Evolutionary conservation across 331 rosid genomes (phyloP).

Genomic region (Malus hybrid): DNA sequence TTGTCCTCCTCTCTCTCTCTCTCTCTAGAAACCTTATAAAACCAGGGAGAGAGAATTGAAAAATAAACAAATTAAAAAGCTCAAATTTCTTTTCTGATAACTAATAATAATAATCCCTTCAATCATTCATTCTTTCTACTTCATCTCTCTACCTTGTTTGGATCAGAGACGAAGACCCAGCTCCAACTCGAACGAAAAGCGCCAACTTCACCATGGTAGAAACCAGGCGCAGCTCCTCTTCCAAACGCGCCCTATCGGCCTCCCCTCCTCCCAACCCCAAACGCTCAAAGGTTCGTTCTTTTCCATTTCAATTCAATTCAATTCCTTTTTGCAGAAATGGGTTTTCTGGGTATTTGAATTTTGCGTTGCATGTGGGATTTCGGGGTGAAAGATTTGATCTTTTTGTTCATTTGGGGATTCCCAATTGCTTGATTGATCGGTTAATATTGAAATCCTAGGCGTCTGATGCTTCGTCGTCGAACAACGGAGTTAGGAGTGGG

Average conservation of each 20-base stretch:
- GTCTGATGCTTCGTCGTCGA: conserved; percentile 60
- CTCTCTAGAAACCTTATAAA: conserved; percentile 1
- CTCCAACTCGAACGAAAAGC: background rate
- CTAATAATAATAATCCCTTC: background rate
- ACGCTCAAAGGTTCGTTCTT: conserved; percentile 65
- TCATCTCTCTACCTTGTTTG: conserved; percentile 16
- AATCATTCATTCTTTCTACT: background rate
- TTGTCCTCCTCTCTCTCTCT: background rate
- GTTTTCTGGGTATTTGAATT: conserved; percentile 5
- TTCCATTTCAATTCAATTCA: background rate
- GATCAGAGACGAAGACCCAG: conserved; percentile 28
- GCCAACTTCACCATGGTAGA: conserved; percentile 68
- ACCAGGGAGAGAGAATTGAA: background rate
- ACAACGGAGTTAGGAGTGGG: conserved; percentile 34
- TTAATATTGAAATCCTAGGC: conserved; percentile 39
- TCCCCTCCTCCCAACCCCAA: conserved; percentile 61
- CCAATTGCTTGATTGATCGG: conserved; percentile 9
- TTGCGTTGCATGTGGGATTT: conserved; percentile 4
- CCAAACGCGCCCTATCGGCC: conserved; percentile 72
- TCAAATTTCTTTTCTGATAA: background rate
- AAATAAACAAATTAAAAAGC: background rate
- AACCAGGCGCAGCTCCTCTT: conserved; percentile 78
- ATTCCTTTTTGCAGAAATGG: background rate
- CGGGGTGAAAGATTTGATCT: background rate
- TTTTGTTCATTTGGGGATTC: background rate